phyloP scores from a whole-genome alignment of 192 early-diverging fungal species.

The Helicostylum pulchrum region DNA sequence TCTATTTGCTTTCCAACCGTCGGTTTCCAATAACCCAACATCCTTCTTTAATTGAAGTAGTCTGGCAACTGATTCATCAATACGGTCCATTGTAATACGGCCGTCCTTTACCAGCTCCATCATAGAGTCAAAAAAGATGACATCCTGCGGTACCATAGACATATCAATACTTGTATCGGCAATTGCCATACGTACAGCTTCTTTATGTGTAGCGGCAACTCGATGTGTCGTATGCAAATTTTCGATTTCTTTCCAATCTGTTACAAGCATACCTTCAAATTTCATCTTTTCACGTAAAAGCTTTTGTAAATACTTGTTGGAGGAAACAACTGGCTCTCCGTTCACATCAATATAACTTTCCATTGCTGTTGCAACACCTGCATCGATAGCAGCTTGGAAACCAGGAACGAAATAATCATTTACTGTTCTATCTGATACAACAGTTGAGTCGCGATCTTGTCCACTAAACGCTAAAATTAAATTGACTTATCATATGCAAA shows the following conservation, averaged over 20 bases:
- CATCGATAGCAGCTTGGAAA: conserved; percentile 57
- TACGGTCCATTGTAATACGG: conserved; percentile 32
- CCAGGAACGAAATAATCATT: conserved; percentile 62
- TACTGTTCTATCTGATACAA: conserved; percentile 39
- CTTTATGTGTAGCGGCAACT: conserved; percentile 35
- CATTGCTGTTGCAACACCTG: conserved; percentile 61
- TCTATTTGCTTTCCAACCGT: conserved; percentile 35
- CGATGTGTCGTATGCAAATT: conserved; percentile 46
- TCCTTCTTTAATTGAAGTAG: conserved; percentile 67
- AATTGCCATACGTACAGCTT: conserved; percentile 44
- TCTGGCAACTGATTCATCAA: conserved; percentile 52
- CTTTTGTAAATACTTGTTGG: conserved; percentile 48
- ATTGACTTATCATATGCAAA: not conserved
- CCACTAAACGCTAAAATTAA: not conserved
- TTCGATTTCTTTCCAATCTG: conserved; percentile 60
- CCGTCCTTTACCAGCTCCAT: conserved; percentile 39
- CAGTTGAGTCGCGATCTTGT: conserved; percentile 31
- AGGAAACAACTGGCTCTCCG: conserved; percentile 54
- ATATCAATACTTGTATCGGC: conserved; percentile 54
- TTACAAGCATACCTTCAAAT: conserved; percentile 59
- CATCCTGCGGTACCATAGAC: conserved; percentile 60
- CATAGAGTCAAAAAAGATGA: conserved; percentile 44
- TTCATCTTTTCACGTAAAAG: conserved; percentile 52
- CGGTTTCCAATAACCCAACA: conserved; percentile 52
- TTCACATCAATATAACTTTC: conserved; percentile 61